Evolutionary conservation across 345 rosid species (phyloP).

Genomic region (Rhodamnia rubescens): DNA sequence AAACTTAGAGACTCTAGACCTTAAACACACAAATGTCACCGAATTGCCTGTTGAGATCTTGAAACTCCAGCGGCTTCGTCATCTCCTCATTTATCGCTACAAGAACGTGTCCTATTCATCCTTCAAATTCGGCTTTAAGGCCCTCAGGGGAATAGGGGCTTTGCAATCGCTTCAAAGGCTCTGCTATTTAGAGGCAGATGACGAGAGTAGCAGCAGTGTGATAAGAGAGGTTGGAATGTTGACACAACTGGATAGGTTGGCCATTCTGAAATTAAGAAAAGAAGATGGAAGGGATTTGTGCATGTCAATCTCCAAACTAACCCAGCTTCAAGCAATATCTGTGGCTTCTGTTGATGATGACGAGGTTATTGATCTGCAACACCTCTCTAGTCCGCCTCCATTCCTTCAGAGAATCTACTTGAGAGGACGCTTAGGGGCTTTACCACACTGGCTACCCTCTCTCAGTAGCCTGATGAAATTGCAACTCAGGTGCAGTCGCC

Average conservation of each 20-base stretch:
- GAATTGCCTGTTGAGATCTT: conserved; percentile 23
- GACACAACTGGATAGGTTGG: conserved; percentile 24
- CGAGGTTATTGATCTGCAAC: conserved; percentile 21
- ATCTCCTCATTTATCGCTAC: conserved; percentile 25
- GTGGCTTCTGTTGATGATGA: conserved; percentile 6
- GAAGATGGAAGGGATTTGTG: conserved; percentile 28
- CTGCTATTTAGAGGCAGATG: conserved; percentile 19
- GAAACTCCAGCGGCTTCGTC: conserved; percentile 25
- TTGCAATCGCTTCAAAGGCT: conserved; percentile 31
- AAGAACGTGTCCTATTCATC: conserved; percentile 11
- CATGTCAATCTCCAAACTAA: conserved; percentile 12
- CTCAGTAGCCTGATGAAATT: conserved; percentile 17
- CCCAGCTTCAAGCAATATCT: conserved; percentile 18
- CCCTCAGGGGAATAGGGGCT: conserved; percentile 10
- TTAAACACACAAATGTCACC: conserved; percentile 26
- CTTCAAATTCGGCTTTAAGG: conserved; percentile 20
- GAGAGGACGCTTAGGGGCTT: conserved; percentile 11
- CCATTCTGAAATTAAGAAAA: conserved; percentile 20
- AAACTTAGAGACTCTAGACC: conserved; percentile 34
- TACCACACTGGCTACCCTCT: conserved; percentile 20
- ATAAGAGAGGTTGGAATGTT: conserved; percentile 21
- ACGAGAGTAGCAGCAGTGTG: not conserved
- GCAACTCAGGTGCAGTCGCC: conserved; percentile 13
- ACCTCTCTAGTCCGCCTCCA: conserved; percentile 18
- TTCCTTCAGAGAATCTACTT: conserved; percentile 19